These are phyloP conservation scores for Castanopsis chinensis DNA, from an alignment of 306 rosid genomes.

Conservation along the genomic window DNA sequence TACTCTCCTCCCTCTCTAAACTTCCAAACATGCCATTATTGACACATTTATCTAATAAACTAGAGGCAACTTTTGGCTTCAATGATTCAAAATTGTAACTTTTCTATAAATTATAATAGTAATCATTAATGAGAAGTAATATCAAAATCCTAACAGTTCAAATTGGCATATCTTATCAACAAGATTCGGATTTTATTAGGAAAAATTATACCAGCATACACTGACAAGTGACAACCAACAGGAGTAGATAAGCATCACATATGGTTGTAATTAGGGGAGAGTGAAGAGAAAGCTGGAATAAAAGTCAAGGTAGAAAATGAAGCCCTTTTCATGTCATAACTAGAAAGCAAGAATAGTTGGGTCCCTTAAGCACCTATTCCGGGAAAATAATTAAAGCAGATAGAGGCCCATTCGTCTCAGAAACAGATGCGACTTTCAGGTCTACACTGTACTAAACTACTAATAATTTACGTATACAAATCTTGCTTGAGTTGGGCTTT, in stretches of 20 bases:
- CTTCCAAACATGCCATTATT: too few species aligned
- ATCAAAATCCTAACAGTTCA: conserved; percentile 27
- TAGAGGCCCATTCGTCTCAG: background rate
- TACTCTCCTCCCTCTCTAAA: too few species aligned
- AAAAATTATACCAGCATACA: conserved; percentile 37
- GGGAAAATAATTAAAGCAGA: background rate
- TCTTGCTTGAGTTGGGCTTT: background rate
- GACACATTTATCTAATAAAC: conserved; percentile 16
- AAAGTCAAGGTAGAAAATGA: conserved; percentile 2
- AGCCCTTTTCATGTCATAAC: background rate
- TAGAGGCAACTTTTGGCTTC: conserved; percentile 34
- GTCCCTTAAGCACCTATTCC: background rate
- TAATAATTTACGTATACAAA: background rate
- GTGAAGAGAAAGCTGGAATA: background rate
- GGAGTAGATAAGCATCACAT: background rate
- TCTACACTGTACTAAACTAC: background rate
- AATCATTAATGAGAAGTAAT: conserved; percentile 29
- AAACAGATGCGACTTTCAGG: background rate
- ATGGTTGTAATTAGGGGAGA: background rate
- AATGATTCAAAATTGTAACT: conserved; percentile 30
- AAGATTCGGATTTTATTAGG: conserved; percentile 27
- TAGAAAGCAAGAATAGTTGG: background rate
- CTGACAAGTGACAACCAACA: conserved; percentile 25
- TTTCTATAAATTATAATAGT: conserved; percentile 13
- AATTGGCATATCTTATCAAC: conserved; percentile 52